phyloP scores from a whole-genome alignment of 345 rosid genomes.

The Cochlearia excelsa region DNA sequence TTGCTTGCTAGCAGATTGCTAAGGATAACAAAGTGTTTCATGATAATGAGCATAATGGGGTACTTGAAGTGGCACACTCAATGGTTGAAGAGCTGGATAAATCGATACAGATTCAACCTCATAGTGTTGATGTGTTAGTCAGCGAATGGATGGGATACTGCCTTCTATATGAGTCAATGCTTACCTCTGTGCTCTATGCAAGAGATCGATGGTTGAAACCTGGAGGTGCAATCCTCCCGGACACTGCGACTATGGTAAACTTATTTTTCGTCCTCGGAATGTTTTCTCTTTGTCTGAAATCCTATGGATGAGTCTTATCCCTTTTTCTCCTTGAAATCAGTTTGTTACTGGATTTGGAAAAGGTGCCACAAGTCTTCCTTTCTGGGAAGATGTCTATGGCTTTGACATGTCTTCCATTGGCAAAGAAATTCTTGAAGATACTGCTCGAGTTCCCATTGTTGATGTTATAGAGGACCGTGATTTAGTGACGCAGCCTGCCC shows the following conservation, averaged over 20 bases:
- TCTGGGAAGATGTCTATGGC: slow-evolving; percentile 92
- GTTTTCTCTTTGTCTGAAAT: background rate
- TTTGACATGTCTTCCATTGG: slow-evolving; percentile 87
- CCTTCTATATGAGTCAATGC: slow-evolving; percentile 90
- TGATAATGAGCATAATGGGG: slow-evolving; percentile 41
- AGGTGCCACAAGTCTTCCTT: slow-evolving; percentile 82
- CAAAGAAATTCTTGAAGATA: slow-evolving; percentile 65
- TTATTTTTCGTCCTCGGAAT: background rate
- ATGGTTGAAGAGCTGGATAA: slow-evolving; percentile 86
- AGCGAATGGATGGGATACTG: slow-evolving; percentile 99
- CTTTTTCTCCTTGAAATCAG: slow-evolving; percentile 36
- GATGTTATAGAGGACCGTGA: slow-evolving; percentile 61
- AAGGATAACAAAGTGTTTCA: slow-evolving; percentile 63
- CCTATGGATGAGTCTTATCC: slow-evolving; percentile 16
- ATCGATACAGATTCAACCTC: slow-evolving; percentile 57
- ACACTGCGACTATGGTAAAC: slow-evolving; percentile 80
- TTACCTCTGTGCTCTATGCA: slow-evolving; percentile 84
- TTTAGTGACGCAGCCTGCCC: slow-evolving; percentile 59
- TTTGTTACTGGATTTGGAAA: slow-evolving; percentile 90
- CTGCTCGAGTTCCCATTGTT: slow-evolving; percentile 63
- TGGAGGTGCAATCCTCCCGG: slow-evolving; percentile 97
- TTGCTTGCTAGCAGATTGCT: slow-evolving; percentile 55
- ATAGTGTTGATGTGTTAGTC: slow-evolving; percentile 67
- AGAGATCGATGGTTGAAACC: slow-evolving; percentile 97
- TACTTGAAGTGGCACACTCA: slow-evolving; percentile 71